Percentiles rank a stretch among this genome's conserved stretches.
Evolutionary conservation across 257 asterid genomes (phyloP).

Genomic region (Nicotiana sylvestris): DNA sequence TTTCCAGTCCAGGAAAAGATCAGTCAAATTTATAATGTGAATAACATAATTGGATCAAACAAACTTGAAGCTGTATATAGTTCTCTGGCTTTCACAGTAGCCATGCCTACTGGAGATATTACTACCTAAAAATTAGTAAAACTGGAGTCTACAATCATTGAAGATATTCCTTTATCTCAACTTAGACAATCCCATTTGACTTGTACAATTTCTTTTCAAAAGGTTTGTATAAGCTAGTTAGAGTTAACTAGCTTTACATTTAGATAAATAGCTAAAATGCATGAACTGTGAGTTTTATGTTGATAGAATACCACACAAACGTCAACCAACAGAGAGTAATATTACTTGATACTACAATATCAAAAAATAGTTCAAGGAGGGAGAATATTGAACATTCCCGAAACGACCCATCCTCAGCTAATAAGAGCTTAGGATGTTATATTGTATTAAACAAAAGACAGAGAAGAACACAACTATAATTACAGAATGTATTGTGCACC

Average conservation of each 20-base stretch:
- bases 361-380: not conserved
- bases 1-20: not conserved
- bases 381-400: not conserved
- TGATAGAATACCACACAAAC: not conserved
- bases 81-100: too few species aligned
- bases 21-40: not conserved
- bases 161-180: too few species aligned
- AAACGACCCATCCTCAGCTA: not conserved
- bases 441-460: not conserved
- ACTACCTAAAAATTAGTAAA: too few species aligned
- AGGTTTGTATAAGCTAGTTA: not conserved
- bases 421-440: not conserved
- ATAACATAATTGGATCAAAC: not conserved
- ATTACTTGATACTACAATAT: not conserved
- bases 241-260: too few species aligned
- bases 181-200: not conserved
- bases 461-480: not conserved
- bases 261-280: too few species aligned
- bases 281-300: too few species aligned
- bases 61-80: not conserved
- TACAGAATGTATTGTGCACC: slow-evolving; percentile 27
- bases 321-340: not conserved
- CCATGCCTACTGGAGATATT: too few species aligned
- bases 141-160: too few species aligned
- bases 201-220: not conserved